Evolutionary conservation across 2,329 filamentous ascomycete species (phyloP).

Genomic region (Trichoderma lentiforme): DNA sequence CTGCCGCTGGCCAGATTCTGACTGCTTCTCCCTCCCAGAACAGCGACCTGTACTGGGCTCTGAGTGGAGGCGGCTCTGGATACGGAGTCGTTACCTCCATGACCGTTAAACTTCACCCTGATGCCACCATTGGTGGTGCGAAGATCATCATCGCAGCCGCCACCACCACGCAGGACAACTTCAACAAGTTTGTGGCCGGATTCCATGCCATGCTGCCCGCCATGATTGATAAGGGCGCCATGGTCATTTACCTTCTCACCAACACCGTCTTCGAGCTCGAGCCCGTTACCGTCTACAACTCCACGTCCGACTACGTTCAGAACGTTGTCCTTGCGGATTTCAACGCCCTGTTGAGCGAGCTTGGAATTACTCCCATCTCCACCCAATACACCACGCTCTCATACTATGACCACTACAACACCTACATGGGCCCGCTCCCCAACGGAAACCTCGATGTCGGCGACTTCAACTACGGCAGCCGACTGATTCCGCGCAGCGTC

Average conservation of each 20-base stretch:
- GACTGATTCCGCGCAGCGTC: constrained; percentile 40
- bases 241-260: constrained; percentile 43
- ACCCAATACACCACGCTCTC: constrained; percentile 30
- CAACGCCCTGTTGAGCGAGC: constrained; percentile 24
- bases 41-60: constrained; percentile 60
- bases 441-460: constrained; percentile 32
- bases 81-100: constrained; percentile 43
- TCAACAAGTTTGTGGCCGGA: constrained; percentile 21
- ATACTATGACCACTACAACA: constrained; percentile 29
- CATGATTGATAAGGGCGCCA: constrained; percentile 47
- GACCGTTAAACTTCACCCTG: constrained; percentile 33
- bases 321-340: constrained; percentile 42
- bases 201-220: constrained; percentile 28
- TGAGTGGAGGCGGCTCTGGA: constrained; percentile 53
- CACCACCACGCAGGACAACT: neutral
- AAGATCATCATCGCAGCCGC: constrained; percentile 21
- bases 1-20: constrained; percentile 45
- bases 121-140: constrained; percentile 30
- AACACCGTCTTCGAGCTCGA: constrained; percentile 41
- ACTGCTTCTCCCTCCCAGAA: constrained; percentile 39
- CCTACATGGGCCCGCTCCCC: constrained; percentile 36
- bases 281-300: constrained; percentile 44
- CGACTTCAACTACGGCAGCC: constrained; percentile 35
- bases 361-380: constrained; percentile 26
- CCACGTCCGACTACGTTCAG: constrained; percentile 36